Evolutionary conservation across 2,329 filamentous ascomycete species (phyloP).

Genomic region (Ilyonectria mors-panacis): DNA sequence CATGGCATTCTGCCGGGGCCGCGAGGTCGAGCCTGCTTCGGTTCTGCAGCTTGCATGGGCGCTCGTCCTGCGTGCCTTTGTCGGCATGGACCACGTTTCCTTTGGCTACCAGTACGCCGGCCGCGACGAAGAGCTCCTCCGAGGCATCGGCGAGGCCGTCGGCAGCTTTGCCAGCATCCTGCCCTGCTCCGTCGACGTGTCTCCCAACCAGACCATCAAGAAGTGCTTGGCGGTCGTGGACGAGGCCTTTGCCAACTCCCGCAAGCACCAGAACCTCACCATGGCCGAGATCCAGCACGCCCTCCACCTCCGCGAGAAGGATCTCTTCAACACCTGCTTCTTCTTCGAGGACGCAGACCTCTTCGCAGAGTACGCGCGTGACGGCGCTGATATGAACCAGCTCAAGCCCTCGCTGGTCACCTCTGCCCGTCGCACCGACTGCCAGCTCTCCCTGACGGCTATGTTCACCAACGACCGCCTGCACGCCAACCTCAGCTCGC

Average conservation of each 20-base stretch:
- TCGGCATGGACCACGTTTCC: slow-evolving; percentile 65
- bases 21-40: slow-evolving; percentile 61
- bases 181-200: slow-evolving; percentile 54
- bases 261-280: slow-evolving; percentile 61
- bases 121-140: slow-evolving; percentile 59
- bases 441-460: slow-evolving; percentile 62
- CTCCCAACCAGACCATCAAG: slow-evolving; percentile 50
- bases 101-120: slow-evolving; percentile 68
- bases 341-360: slow-evolving; percentile 61
- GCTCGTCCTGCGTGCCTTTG: slow-evolving; percentile 68
- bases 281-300: slow-evolving; percentile 64
- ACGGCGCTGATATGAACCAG: not conserved
- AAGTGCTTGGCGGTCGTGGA: slow-evolving; percentile 52
- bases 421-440: slow-evolving; percentile 58
- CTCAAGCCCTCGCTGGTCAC: slow-evolving; percentile 36
- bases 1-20: slow-evolving; percentile 59
- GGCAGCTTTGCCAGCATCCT: slow-evolving; percentile 63
- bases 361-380: not conserved
- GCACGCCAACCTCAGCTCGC: slow-evolving; percentile 61
- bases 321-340: slow-evolving; percentile 67
- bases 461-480: slow-evolving; percentile 60
- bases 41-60: slow-evolving; percentile 74
- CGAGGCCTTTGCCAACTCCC: slow-evolving; percentile 42
- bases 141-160: slow-evolving; percentile 59
- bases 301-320: slow-evolving; percentile 58